Conservation (phyloP, 805 yeast genomes). For the Phaffomyces antillensis region DNA sequence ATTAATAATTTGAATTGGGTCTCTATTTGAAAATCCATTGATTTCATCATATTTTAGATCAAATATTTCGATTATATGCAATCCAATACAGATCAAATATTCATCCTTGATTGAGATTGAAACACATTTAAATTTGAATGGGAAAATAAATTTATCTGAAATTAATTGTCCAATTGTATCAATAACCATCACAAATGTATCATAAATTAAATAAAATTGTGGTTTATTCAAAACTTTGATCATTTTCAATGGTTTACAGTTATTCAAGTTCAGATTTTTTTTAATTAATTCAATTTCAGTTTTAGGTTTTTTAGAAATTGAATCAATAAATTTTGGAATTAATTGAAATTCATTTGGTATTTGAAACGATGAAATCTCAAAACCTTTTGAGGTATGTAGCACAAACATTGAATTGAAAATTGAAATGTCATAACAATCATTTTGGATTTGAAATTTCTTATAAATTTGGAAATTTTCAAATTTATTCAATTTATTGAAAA, state of each 20-base stretch:
- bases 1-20: constrained; percentile 59
- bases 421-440: constrained; percentile 54
- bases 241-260: constrained; percentile 50
- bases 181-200: constrained; percentile 60
- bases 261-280: constrained; percentile 31
- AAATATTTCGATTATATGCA: constrained; percentile 67
- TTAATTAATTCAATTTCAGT: constrained; percentile 32
- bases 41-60: constrained; percentile 41
- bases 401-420: constrained; percentile 62
- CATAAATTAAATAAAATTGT: constrained; percentile 59
- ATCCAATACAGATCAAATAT: constrained; percentile 47
- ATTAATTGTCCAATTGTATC: constrained; percentile 51
- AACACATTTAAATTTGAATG: constrained; percentile 34
- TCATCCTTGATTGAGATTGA: constrained; percentile 37
- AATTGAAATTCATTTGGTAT: constrained; percentile 46
- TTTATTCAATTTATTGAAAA: constrained; percentile 42
- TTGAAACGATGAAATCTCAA: constrained; percentile 56
- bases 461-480: constrained; percentile 37
- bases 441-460: constrained; percentile 43
- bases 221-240: constrained; percentile 48
- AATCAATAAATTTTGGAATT: constrained; percentile 40
- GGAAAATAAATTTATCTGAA: constrained; percentile 30
- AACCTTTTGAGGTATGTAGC: constrained; percentile 59
- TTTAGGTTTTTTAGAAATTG: constrained; percentile 18
- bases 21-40: constrained; percentile 26